These are phyloP conservation scores for Cladosporium halotolerans DNA, from an alignment of 2,329 filamentous ascomycete species.

Conservation along the genomic window DNA sequence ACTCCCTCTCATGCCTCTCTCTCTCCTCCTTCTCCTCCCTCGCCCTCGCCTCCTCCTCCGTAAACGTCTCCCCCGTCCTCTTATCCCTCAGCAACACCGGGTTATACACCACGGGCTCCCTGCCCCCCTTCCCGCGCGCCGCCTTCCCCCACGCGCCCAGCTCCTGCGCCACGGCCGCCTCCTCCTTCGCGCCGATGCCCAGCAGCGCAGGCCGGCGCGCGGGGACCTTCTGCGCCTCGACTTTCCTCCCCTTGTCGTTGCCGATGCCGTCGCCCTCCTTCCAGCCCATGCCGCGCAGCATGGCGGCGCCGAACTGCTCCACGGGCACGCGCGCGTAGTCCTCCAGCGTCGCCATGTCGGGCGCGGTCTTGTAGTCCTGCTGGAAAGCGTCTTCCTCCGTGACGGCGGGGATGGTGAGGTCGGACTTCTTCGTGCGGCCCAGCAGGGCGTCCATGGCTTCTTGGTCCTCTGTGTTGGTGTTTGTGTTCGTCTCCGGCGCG, in stretches of 20 bases:
- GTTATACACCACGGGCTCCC: slow-evolving; percentile 55
- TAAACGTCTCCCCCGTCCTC: slow-evolving; percentile 55
- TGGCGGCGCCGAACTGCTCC: slow-evolving; percentile 86
- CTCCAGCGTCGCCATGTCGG: slow-evolving; percentile 68
- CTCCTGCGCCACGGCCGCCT: slow-evolving; percentile 59
- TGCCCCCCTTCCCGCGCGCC: slow-evolving; percentile 46
- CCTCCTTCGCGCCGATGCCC: slow-evolving; percentile 81
- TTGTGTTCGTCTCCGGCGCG: slow-evolving; percentile 3
- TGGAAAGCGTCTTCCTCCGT: slow-evolving; percentile 28
- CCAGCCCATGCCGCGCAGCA: slow-evolving; percentile 94
- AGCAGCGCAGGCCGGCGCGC: slow-evolving; percentile 72
- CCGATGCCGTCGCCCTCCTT: slow-evolving; percentile 61
- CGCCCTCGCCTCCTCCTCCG: slow-evolving; percentile 54
- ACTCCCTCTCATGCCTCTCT: slow-evolving; percentile 39
- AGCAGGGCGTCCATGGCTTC: slow-evolving; percentile 43
- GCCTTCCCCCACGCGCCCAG: slow-evolving; percentile 72
- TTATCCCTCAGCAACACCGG: slow-evolving; percentile 57
- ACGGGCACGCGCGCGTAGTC: slow-evolving; percentile 87
- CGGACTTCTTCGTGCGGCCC: slow-evolving; percentile 31
- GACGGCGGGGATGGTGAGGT: slow-evolving; percentile 36
- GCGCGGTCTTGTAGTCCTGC: slow-evolving; percentile 62
- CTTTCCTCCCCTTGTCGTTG: slow-evolving; percentile 40
- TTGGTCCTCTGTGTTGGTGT: slow-evolving; percentile 51
- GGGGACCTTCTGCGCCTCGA: slow-evolving; percentile 54
- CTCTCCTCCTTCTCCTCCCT: slow-evolving; percentile 41